A percentile compares a stretch with the other conserved stretches of the same genome.
Conservation (phyloP, 2,329 filamentous ascomycete genomes). For the Cladosporium sp. region DNA sequence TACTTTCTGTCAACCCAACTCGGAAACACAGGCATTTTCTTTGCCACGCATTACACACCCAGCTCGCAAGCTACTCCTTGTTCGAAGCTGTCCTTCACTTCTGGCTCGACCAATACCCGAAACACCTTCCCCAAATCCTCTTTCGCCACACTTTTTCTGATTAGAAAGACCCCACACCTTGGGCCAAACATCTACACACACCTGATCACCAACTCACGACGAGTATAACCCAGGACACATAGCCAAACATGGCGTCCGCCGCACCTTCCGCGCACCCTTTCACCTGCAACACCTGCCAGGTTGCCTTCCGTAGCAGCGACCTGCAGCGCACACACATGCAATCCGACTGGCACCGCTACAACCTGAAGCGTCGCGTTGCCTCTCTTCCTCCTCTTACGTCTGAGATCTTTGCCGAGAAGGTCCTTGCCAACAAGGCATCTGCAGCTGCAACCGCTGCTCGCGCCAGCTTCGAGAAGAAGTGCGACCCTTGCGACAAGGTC, state of each 20-base stretch:
- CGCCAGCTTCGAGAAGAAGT: conserved; percentile 81
- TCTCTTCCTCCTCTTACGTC: conserved; percentile 86
- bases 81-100: neutral
- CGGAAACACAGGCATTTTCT: neutral
- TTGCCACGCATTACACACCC: neutral
- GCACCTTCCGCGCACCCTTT: conserved; percentile 66
- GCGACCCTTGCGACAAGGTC: conserved; percentile 78
- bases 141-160: conserved; percentile 7
- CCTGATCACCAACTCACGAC: neutral
- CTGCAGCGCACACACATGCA: conserved; percentile 95
- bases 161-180: neutral
- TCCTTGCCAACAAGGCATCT: conserved; percentile 81
- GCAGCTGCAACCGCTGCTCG: conserved; percentile 81
- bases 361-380: conserved; percentile 89
- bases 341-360: conserved; percentile 90
- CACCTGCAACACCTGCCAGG: conserved; percentile 97
- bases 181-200: neutral
- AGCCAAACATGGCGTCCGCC: conserved; percentile 6
- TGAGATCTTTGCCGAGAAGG: conserved; percentile 92
- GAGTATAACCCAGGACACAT: neutral
- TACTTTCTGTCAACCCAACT: neutral
- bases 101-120: neutral
- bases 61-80: neutral
- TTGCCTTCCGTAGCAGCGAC: conserved; percentile 91
- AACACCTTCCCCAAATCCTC: neutral